Evolutionary conservation across 306 rosid genomes (phyloP).

Genomic region (Inga laurina): DNA sequence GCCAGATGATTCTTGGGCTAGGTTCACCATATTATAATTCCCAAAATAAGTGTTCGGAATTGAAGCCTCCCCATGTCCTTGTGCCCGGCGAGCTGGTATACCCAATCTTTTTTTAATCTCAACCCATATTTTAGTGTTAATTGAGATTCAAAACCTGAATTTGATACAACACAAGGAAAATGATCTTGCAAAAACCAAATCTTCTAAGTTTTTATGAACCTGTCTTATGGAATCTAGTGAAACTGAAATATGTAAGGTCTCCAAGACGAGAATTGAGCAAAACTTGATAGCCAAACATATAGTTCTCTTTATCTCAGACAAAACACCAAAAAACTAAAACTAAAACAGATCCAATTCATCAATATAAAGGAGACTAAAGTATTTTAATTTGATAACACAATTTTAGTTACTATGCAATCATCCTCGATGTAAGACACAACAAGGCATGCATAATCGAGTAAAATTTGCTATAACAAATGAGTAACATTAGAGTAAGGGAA

Average conservation of each 20-base stretch:
- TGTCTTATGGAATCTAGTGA: neutral
- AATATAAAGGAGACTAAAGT: neutral
- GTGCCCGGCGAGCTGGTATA: neutral
- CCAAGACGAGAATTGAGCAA: neutral
- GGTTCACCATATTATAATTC: neutral
- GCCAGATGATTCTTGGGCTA: neutral
- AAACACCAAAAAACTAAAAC: constrained; percentile 4
- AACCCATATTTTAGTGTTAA: neutral
- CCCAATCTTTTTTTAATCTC: neutral
- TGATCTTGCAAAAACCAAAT: neutral
- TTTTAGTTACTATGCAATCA: neutral
- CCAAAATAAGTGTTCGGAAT: neutral
- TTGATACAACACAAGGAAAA: neutral
- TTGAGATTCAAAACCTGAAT: neutral
- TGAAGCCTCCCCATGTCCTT: neutral
- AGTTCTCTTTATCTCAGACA: neutral
- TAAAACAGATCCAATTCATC: neutral
- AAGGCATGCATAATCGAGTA: constrained; percentile 1
- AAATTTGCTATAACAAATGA: neutral
- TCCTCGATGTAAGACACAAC: constrained; percentile 11
- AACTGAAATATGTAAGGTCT: neutral
- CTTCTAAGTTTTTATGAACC: neutral
- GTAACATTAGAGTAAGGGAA: too few species aligned
- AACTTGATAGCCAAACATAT: neutral
- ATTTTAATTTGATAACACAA: neutral